These are phyloP conservation scores for Fusarium cicatricum DNA, from an alignment of 2,329 filamentous ascomycete genomes.

Conservation along the genomic window DNA sequence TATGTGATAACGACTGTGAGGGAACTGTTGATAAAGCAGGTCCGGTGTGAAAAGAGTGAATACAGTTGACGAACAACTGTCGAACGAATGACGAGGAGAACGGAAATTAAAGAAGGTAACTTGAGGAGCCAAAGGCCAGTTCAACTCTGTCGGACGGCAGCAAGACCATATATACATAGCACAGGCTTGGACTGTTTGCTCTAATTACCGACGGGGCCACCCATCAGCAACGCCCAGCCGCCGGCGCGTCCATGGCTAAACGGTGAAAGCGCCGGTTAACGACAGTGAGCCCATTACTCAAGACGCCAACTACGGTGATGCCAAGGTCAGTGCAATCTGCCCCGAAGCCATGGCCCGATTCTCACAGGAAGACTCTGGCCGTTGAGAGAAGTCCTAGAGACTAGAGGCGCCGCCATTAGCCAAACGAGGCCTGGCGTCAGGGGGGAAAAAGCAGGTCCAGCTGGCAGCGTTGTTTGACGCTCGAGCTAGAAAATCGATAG, in stretches of 20 bases:
- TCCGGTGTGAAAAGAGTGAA: constrained; percentile 14
- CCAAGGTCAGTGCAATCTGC: constrained; percentile 1
- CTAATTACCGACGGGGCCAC: constrained; percentile 12
- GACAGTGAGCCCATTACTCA: background rate
- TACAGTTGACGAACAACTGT: constrained; percentile 20
- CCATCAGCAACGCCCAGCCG: background rate
- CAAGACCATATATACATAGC: background rate
- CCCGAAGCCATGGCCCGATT: background rate
- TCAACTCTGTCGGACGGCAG: no score
- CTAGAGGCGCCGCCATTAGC: constrained; percentile 5
- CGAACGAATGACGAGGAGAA: constrained; percentile 30
- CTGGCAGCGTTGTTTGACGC: constrained; percentile 8
- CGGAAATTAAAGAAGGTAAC: constrained; percentile 13
- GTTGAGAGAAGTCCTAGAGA: constrained; percentile 8
- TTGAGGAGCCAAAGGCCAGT: no score
- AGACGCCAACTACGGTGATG: constrained; percentile 1
- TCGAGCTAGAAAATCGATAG: constrained; percentile 32
- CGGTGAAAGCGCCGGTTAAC: constrained; percentile 1
- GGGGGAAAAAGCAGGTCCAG: background rate
- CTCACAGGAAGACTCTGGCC: background rate
- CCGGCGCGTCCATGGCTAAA: background rate
- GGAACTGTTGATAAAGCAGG: background rate
- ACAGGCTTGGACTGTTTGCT: background rate
- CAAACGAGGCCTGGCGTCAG: background rate
- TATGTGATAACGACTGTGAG: constrained; percentile 19